Evolutionary conservation across 73 alveolate genomes (phyloP).

Genomic region (Durusdinium trenchii): DNA sequence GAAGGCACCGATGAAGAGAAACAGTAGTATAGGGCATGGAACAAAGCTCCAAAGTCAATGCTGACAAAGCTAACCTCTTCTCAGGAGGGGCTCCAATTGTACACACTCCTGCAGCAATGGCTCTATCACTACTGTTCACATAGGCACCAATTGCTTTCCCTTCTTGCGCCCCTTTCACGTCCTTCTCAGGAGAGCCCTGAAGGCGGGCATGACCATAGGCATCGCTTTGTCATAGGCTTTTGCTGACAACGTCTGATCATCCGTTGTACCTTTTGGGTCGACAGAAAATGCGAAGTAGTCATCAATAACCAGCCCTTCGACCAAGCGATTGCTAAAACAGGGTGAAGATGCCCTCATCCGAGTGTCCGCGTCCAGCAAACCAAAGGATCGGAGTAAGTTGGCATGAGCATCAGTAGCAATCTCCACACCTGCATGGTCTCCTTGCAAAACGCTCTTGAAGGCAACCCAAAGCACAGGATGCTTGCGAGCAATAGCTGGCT

Average conservation of each 20-base stretch:
- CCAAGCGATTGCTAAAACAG: background rate
- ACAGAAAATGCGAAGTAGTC: background rate
- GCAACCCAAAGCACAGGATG: no score
- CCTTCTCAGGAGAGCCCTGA: background rate
- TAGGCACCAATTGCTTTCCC: background rate
- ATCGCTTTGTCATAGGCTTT: background rate
- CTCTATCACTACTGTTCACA: background rate
- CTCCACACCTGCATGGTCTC: constrained; percentile 19
- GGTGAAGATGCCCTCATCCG: background rate
- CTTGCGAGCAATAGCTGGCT: background rate
- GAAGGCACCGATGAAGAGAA: background rate
- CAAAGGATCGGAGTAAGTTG: background rate
- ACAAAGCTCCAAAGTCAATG: background rate
- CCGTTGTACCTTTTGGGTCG: background rate
- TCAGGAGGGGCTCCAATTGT: background rate
- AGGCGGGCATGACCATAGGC: background rate
- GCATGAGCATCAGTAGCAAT: background rate
- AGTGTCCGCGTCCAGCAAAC: background rate
- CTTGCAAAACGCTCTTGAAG: background rate
- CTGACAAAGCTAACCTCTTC: background rate
- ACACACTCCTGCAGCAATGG: background rate
- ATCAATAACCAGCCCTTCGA: background rate
- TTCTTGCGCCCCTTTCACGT: background rate
- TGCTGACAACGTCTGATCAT: background rate
- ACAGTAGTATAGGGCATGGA: background rate